Conservation (phyloP, 2,329 filamentous ascomycete species). For the Elsinoe perseae region DNA sequence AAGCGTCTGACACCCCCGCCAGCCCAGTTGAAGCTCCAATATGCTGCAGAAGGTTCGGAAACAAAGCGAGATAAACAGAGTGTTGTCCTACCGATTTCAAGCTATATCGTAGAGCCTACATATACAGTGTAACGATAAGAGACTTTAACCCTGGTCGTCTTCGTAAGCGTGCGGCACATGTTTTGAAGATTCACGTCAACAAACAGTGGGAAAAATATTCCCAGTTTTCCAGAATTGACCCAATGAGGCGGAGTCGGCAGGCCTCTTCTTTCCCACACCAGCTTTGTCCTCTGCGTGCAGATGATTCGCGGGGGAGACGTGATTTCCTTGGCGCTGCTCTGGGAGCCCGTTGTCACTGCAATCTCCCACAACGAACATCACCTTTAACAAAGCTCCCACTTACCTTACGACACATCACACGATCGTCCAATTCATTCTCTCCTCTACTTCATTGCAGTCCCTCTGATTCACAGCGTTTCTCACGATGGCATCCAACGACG, state of each 20-base stretch:
- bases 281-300: no score
- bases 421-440: not conserved
- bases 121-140: not conserved
- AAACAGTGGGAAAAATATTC: conserved; percentile 4
- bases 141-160: not conserved
- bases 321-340: conserved; percentile 4
- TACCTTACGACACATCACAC: conserved; percentile 11
- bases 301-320: conserved; percentile 1
- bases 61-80: not conserved
- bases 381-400: conserved; percentile 9
- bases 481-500: conserved; percentile 14
- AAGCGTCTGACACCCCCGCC: no score
- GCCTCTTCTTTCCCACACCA: not conserved
- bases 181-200: conserved; percentile 6
- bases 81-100: not conserved
- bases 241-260: conserved; percentile 10
- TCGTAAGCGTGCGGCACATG: conserved; percentile 4
- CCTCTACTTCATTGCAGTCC: not conserved
- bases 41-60: no score
- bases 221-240: not conserved
- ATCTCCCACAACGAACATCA: conserved; percentile 3
- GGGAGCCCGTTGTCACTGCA: conserved; percentile 7
- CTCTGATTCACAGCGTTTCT: conserved; percentile 1
- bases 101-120: not conserved
- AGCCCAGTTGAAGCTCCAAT: no score